Evolutionary conservation across 306 rosid species (phyloP).

Genomic region (Vigna reflexopilosa): DNA sequence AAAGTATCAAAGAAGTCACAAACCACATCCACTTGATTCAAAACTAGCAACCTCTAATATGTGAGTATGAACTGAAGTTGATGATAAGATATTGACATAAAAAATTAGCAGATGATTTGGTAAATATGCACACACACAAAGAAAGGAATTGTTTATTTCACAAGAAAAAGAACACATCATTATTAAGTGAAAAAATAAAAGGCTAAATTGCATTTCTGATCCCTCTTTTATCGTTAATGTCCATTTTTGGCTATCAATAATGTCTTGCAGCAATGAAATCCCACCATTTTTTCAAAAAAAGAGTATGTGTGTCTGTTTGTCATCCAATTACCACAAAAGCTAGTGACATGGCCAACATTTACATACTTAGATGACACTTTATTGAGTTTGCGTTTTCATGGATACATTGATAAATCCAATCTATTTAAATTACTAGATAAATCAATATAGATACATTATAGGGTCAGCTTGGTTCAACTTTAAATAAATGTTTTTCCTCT

Average conservation of each 20-base stretch:
- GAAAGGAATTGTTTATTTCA: background rate
- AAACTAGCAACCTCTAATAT: constrained; percentile 15
- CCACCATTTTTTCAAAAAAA: no score
- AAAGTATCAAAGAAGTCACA: constrained; percentile 24
- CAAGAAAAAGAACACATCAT: background rate
- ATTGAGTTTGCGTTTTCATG: background rate
- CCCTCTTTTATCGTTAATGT: background rate
- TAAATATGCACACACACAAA: background rate
- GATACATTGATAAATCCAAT: background rate
- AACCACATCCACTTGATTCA: constrained; percentile 36
- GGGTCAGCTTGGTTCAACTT: no score
- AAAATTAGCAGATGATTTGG: background rate
- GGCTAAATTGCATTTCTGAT: background rate
- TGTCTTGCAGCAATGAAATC: background rate
- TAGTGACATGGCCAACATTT: background rate
- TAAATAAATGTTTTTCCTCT: no score
- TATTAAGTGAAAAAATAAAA: background rate
- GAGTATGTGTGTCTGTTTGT: no score
- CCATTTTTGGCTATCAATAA: background rate
- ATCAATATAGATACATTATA: no score
- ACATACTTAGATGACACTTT: background rate
- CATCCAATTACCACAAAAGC: background rate
- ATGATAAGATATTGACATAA: constrained; percentile 25
- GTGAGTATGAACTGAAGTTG: constrained; percentile 1
- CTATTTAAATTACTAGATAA: background rate